Base-by-base conservation (phyloP, 1,284 basidiomycete genomes). In the Cutaneotrichosporon sp. region DNA sequence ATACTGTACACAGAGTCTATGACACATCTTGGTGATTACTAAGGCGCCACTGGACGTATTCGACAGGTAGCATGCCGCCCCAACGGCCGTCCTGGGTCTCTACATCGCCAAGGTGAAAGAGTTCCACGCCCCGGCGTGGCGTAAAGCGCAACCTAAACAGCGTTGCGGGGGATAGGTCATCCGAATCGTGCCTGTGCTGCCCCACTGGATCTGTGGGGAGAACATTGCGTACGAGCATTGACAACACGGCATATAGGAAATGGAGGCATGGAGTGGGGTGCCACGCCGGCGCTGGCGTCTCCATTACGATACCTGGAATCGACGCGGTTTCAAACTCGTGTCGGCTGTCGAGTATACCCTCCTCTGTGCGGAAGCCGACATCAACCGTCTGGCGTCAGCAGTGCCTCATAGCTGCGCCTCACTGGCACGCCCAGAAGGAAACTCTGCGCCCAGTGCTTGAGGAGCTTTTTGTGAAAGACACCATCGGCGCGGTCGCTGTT, bases 361-460 rank as follows among this genome's bases (percentile, higher is more conserved):
- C 75, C 15, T 84, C 84, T 41, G 87, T 89, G 48, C 94, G 84
- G 73, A 97, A 98, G 13, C 94, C 94, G 14, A 97, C 88, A 15
- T 93, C 78, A 49, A 98, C 85, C 66, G 86, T 84, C 85, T 93
- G 67, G 2, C 42, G 48, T 44, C 10, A 44, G 41, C 39, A 30
- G 26, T 30, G n/a, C n/a, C n/a, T n/a, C 30, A 15, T 12, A 18
- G 17, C 15, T 7, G 23, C 18, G 9, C 15, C 86, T 62, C 65
- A 91, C 88, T 13, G 88, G 88, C 18, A 96, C 86, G 40, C 92
- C 91, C 38, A 97, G 80, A 17, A 97, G 80, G 73, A 90, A 97
- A 2, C 90, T 93, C 68, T 98, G 94, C 55, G 94, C 85, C 80
- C 94, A 97, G 76, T 94, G 91, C 68, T 93, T 94, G 51, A 97